phyloP scores from a whole-genome alignment of 495 filamentous ascomycete genomes.

The Diplogelasinospora grovesii region DNA sequence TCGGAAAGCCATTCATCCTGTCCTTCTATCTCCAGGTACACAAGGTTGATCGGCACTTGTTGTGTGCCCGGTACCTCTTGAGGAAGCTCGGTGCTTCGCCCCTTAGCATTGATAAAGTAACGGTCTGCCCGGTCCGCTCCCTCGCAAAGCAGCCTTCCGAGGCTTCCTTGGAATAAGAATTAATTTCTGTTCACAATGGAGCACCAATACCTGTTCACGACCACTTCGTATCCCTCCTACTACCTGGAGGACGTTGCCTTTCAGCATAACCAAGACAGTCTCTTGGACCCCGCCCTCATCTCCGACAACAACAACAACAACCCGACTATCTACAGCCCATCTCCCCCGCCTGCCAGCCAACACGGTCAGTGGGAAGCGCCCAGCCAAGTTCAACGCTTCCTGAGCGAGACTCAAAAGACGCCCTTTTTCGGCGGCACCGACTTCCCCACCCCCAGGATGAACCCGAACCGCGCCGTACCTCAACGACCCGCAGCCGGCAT shows the following conservation, averaged over 20 bases:
- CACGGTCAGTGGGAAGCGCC: constrained; percentile 4
- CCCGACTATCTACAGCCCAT: constrained; percentile 13
- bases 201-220: background rate
- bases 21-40: too few species aligned
- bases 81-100: too few species aligned
- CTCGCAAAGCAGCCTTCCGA: too few species aligned
- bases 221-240: constrained; percentile 1
- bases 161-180: too few species aligned
- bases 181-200: too few species aligned
- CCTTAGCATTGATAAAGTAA: too few species aligned
- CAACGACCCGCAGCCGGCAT: constrained; percentile 13
- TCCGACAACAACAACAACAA: constrained; percentile 19
- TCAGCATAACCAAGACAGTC: background rate
- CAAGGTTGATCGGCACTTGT: too few species aligned
- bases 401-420: constrained; percentile 21
- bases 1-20: too few species aligned
- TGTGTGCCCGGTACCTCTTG: too few species aligned
- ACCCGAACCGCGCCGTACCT: constrained; percentile 7
- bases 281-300: constrained; percentile 3
- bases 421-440: constrained; percentile 22
- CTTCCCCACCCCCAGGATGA: constrained; percentile 1
- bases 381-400: constrained; percentile 20
- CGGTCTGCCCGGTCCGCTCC: too few species aligned
- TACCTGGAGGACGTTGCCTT: constrained; percentile 9
- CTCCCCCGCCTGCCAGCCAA: background rate